A percentile compares a stretch with the other conserved stretches of the same genome.
phyloP scores from a whole-genome alignment of 169 alveolate species.

The Babesia ovis region DNA sequence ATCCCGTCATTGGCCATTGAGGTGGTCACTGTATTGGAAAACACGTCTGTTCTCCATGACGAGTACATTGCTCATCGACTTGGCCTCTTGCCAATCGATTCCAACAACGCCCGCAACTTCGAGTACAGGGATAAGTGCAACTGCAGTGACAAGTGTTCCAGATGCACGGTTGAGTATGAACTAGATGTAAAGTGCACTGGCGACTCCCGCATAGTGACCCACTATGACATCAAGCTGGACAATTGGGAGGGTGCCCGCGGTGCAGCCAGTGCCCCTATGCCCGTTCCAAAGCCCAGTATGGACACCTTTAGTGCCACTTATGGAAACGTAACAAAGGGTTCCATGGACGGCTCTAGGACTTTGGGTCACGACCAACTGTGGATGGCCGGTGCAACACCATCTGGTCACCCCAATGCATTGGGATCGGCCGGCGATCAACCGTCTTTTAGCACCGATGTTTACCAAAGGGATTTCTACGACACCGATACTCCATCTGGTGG shows the following conservation, averaged over 20 bases:
- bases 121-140: conserved; percentile 89
- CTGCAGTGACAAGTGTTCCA: conserved; percentile 89
- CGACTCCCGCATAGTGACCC: conserved; percentile 87
- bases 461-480: conserved; percentile 50
- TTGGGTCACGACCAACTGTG: background rate
- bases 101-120: conserved; percentile 86
- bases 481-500: conserved; percentile 76
- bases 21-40: conserved; percentile 90
- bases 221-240: conserved; percentile 78
- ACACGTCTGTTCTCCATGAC: conserved; percentile 94
- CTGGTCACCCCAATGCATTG: conserved; percentile 7
- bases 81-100: conserved; percentile 92
- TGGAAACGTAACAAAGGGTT: background rate
- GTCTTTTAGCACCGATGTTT: conserved; percentile 47
- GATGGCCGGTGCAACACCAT: background rate
- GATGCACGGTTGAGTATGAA: conserved; percentile 89
- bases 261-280: conserved; percentile 63
- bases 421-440: background rate
- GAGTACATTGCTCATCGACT: conserved; percentile 94
- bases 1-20: conserved; percentile 96
- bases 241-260: conserved; percentile 63
- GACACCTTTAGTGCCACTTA: background rate
- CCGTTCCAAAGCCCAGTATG: conserved; percentile 56
- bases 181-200: conserved; percentile 87
- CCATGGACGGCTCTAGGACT: background rate